phyloP scores from a whole-genome alignment of 2,329 filamentous ascomycete genomes.

The Sphaceloma murrayae region DNA sequence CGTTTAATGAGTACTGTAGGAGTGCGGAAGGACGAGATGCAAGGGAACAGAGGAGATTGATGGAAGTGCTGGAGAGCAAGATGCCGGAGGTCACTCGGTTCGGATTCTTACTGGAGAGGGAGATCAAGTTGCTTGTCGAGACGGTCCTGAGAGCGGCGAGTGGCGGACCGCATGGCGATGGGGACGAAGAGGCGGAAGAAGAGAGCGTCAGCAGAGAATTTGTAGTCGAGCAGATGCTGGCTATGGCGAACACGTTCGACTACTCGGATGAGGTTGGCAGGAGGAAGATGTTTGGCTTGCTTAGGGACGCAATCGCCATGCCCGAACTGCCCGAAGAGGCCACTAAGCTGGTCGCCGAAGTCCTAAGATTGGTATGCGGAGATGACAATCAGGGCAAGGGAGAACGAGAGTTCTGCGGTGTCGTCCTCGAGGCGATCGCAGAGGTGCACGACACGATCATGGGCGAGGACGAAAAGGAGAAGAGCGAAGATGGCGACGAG shows the following conservation, averaged over 20 bases:
- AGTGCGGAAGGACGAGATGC: conserved; percentile 44
- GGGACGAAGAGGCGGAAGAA: conserved; percentile 60
- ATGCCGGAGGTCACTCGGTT: conserved; percentile 89
- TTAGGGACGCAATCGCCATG: conserved; percentile 75
- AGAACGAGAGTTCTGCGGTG: conserved; percentile 72
- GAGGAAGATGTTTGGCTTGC: conserved; percentile 87
- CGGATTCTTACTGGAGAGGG: conserved; percentile 74
- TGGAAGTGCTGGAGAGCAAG: conserved; percentile 77
- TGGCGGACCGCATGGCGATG: conserved; percentile 40
- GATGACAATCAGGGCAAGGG: conserved; percentile 58
- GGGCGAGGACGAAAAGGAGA: conserved; percentile 49
- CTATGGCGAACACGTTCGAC: conserved; percentile 84
- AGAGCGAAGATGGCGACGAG: conserved; percentile 50
- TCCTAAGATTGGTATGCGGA: conserved; percentile 73
- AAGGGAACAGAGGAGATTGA: conserved; percentile 55
- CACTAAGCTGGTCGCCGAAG: conserved; percentile 77
- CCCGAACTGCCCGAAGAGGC: conserved; percentile 85
- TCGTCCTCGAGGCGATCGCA: conserved; percentile 85
- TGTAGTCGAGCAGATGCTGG: conserved; percentile 85
- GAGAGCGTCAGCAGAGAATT: conserved; percentile 88
- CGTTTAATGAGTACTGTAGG: conserved; percentile 88
- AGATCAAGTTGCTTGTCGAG: conserved; percentile 61
- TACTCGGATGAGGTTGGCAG: conserved; percentile 96
- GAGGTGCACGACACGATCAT: conserved; percentile 94
- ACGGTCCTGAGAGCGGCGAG: conserved; percentile 46